Conservation (phyloP, 1,284 basidiomycete species). For the Afroboletus lepidellus region DNA sequence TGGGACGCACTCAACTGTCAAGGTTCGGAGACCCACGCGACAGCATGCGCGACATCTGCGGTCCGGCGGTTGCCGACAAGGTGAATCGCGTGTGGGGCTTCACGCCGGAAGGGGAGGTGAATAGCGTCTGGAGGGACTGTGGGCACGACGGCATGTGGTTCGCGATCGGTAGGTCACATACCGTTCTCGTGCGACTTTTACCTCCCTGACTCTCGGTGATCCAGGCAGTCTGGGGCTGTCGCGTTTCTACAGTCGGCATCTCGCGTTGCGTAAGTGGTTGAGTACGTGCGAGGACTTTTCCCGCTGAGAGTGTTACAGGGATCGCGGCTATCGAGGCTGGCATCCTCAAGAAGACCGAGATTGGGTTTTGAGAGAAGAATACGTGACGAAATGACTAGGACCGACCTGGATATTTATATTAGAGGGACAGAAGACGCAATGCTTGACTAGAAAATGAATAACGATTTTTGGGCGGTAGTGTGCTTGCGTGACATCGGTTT, state of each 20-base stretch:
- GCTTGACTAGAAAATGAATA: no score
- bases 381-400: no score
- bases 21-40: constrained; percentile 33
- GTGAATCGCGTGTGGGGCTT: constrained; percentile 44
- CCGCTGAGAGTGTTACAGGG: constrained; percentile 18
- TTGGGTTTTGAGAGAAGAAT: constrained; percentile 19
- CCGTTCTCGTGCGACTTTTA: no score
- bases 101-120: constrained; percentile 38
- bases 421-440: no score
- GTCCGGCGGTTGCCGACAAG: constrained; percentile 37
- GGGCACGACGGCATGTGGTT: constrained; percentile 37
- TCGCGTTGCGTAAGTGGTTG: constrained; percentile 38
- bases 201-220: no score
- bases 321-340: constrained; percentile 35
- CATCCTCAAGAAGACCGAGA: constrained; percentile 25
- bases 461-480: no score
- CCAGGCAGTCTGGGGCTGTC: constrained; percentile 35
- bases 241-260: constrained; percentile 36
- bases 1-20: neutral
- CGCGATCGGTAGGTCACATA: constrained; percentile 35
- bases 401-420: no score
- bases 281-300: neutral
- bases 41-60: constrained; percentile 39
- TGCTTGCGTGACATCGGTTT: no score
- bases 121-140: constrained; percentile 36